Evolutionary conservation across 768 basidiomycete species (phyloP).

Genomic region (Clavulina sp.): DNA sequence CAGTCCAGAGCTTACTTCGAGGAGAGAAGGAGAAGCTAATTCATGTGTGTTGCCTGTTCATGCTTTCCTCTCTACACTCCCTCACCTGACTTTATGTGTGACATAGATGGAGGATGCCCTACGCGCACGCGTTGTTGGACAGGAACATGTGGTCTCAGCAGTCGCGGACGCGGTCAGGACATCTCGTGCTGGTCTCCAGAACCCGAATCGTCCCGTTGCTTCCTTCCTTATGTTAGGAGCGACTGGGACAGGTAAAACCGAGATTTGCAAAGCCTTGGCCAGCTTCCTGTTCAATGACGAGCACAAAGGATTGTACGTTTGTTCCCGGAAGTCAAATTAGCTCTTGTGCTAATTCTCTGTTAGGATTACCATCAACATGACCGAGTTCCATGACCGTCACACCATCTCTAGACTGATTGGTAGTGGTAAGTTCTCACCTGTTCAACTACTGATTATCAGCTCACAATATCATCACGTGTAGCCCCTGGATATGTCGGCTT

Average conservation of each 20-base stretch:
- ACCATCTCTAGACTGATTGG: constrained; percentile 68
- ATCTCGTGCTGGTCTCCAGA: constrained; percentile 78
- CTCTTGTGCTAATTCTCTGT: neutral
- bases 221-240: constrained; percentile 86
- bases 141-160: constrained; percentile 71
- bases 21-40: constrained; percentile 82
- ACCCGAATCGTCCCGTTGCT: constrained; percentile 76
- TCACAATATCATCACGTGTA: neutral
- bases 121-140: constrained; percentile 63
- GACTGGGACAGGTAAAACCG: constrained; percentile 84
- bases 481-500: constrained; percentile 64
- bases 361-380: constrained; percentile 88
- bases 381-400: constrained; percentile 49
- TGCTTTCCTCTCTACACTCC: neutral
- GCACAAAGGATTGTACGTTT: constrained; percentile 56
- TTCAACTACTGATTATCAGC: neutral
- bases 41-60: constrained; percentile 35
- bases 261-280: constrained; percentile 76
- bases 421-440: constrained; percentile 32
- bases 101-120: constrained; percentile 75
- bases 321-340: neutral
- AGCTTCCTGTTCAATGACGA: constrained; percentile 83
- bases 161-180: constrained; percentile 85
- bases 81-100: neutral
- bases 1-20: constrained; percentile 72